These are phyloP conservation scores for Magnusiomyces paraingens DNA, from an alignment of 1,139 yeast genomes.

Conservation along the genomic window DNA sequence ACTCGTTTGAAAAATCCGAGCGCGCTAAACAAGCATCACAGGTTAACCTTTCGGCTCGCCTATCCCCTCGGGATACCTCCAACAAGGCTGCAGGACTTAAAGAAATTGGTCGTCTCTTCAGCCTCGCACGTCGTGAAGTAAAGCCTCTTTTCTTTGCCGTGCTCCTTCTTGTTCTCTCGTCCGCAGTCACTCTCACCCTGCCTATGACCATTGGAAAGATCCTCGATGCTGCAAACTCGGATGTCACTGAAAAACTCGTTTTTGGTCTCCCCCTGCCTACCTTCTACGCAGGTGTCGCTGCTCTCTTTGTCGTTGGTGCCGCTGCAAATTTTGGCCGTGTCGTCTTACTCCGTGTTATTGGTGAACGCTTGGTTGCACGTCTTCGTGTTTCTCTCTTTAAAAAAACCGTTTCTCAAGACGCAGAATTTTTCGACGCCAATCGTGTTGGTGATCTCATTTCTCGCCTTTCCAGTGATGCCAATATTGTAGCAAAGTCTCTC, in stretches of 20 bases:
- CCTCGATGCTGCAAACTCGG: constrained; percentile 48
- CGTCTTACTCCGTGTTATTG: constrained; percentile 63
- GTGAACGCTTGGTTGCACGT: constrained; percentile 82
- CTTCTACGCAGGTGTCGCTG: constrained; percentile 46
- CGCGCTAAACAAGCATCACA: constrained; percentile 31
- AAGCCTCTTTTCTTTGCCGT: constrained; percentile 53
- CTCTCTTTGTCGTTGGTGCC: constrained; percentile 62
- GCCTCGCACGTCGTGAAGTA: constrained; percentile 46
- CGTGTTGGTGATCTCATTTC: constrained; percentile 93
- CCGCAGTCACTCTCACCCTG: constrained; percentile 61
- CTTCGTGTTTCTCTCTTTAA: constrained; percentile 70
- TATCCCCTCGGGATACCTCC: constrained; percentile 24
- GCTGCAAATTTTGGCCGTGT: constrained; percentile 75
- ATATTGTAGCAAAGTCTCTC: constrained; percentile 77
- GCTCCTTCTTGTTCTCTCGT: constrained; percentile 47
- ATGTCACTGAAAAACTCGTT: constrained; percentile 35
- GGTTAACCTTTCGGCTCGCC: constrained; percentile 32
- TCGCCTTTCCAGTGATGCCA: constrained; percentile 81
- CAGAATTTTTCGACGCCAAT: constrained; percentile 86
- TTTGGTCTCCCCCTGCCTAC: constrained; percentile 45
- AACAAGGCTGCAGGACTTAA: constrained; percentile 34
- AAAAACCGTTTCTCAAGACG: constrained; percentile 76
- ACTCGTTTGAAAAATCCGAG: constrained; percentile 24
- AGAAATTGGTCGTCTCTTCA: constrained; percentile 46
- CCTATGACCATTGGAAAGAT: constrained; percentile 79